phyloP scores from a whole-genome alignment of 768 basidiomycete species.

The Pleurotus pulmonarius region DNA sequence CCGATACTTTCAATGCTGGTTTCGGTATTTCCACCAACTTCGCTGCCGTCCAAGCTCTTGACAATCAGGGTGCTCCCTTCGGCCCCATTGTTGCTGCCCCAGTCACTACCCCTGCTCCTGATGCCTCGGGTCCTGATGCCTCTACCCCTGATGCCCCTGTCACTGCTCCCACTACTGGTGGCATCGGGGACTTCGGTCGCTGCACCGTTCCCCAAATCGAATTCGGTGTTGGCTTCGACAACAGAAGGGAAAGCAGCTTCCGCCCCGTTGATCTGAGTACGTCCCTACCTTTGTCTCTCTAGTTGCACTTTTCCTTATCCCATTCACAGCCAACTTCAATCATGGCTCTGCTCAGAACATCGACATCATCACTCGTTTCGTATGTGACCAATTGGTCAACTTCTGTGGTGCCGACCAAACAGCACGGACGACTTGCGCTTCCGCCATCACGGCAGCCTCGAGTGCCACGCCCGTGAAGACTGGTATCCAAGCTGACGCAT shows the following conservation, averaged over 20 bases:
- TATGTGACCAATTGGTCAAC: conserved; percentile 55
- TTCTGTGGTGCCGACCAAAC: conserved; percentile 50
- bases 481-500: conserved; percentile 58
- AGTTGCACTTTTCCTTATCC: no score
- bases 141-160: conserved; percentile 17
- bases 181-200: conserved; percentile 43
- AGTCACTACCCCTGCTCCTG: conserved; percentile 12
- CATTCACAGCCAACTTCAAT: conserved; percentile 38
- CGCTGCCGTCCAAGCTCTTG: conserved; percentile 22
- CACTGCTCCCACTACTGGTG: conserved; percentile 19
- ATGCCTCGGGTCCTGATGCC: conserved; percentile 11
- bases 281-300: no score
- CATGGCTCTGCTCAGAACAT: conserved; percentile 61
- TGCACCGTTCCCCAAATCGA: conserved; percentile 52
- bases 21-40: conserved; percentile 42
- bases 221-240: conserved; percentile 53
- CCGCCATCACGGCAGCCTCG: conserved; percentile 37
- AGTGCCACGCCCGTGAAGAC: conserved; percentile 32
- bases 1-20: conserved; percentile 47
- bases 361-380: conserved; percentile 57
- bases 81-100: conserved; percentile 11
- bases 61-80: no score
- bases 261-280: conserved; percentile 43
- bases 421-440: conserved; percentile 45
- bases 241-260: conserved; percentile 52